These are phyloP conservation scores for Chlorella sorokiniana DNA, from an alignment of 139 green algal genomes.

Conservation along the genomic window DNA sequence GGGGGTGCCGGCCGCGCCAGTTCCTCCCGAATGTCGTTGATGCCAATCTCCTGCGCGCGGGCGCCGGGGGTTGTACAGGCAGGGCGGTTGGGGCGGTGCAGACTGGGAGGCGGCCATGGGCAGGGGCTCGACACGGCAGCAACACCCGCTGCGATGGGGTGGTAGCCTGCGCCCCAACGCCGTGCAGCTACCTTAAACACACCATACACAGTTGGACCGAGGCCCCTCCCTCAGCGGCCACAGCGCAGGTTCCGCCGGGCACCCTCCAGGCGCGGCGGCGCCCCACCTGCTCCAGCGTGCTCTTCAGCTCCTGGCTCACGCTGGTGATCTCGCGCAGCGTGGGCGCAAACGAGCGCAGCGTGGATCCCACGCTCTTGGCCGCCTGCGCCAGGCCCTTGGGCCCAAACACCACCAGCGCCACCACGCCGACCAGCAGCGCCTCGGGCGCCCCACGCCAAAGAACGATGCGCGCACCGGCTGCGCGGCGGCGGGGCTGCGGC, in stretches of 20 bases:
- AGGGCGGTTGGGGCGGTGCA: too few relatives aligned
- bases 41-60: slow-evolving; percentile 82
- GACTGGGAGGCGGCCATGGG: too few relatives aligned
- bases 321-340: slow-evolving; percentile 93
- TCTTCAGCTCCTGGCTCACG: slow-evolving; percentile 88
- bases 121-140: too few relatives aligned
- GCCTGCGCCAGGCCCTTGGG: slow-evolving; percentile 97
- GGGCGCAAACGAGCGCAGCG: slow-evolving; percentile 86
- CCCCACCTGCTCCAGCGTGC: slow-evolving; percentile 73
- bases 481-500: slow-evolving; percentile 1
- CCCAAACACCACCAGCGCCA: slow-evolving; percentile 98
- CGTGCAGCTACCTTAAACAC: too few relatives aligned
- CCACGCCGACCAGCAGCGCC: slow-evolving; percentile 93
- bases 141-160: too few relatives aligned
- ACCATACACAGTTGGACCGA: neutral
- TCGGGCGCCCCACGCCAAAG: slow-evolving; percentile 97
- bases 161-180: too few relatives aligned
- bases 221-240: neutral
- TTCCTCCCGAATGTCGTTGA: slow-evolving; percentile 89
- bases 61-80: neutral
- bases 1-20: slow-evolving; percentile 42
- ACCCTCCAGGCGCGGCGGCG: too few relatives aligned
- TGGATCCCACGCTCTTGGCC: slow-evolving; percentile 85
- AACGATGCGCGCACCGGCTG: slow-evolving; percentile 62
- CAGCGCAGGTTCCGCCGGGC: too few relatives aligned